Evolutionary conservation across 306 rosid species (phyloP), one percentile per base, ranked within the genome.

Genomic region (Inga leiocalycina): DNA sequence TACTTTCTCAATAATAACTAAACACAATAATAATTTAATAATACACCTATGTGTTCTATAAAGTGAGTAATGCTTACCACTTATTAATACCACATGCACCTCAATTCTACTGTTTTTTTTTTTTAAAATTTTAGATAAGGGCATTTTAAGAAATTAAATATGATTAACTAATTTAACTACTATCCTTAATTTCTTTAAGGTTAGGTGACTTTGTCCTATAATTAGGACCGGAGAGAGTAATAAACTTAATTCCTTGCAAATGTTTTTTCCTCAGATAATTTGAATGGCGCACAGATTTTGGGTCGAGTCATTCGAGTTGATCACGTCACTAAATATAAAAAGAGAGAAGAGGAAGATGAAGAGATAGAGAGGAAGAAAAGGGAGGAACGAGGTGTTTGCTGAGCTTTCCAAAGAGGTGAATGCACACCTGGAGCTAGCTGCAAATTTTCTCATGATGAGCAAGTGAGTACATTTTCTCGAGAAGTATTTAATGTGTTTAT

Each of bases 301-400:
- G 97, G 99, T 11, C 88, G 99, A 34, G 87, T 80, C 48, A 88
- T 96, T 78, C 87, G 99, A 89, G 99, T 96, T 56, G 99, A 96
- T 86, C 99, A 96, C 86, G 93, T 87, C 46, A 74, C 62, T 32
- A 92, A 92, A 30, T 96, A 96, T 83, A 96, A 92, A 82, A 96
- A 93, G 94, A 94, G 90, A 80, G 95, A 94, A 71, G 98, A 96
- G 78, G 99, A 94, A 83, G 99, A 96, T 74, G 99, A 96, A 79
- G 97, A 94, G 89, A 81, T 88, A 12, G 92, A 86, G 85, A 88
- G 83, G 84, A 87, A 86, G 92, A 96, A 92, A 85, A 85, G 98
- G 84, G 97, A 96, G 86, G 98, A 85, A 19, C 92, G 97, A 0
- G 99, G 99, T 3, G 97, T 96, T 13, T 96, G 99, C 81, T 94